Base-by-base conservation (phyloP, 2,329 filamentous ascomycete species). In the Aureobasidium sp. region DNA sequence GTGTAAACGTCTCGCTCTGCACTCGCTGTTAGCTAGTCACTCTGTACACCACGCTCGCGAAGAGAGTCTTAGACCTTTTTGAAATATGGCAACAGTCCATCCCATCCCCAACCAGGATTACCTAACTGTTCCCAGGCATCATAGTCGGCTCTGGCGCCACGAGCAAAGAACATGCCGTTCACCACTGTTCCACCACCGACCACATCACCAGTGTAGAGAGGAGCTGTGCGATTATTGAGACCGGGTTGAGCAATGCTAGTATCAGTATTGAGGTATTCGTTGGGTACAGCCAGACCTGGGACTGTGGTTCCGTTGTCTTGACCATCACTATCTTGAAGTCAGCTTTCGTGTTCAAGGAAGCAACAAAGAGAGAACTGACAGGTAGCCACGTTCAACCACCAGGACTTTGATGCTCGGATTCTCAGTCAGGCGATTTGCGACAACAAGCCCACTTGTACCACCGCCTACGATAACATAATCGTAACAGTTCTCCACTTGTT, bases 391-490 rank as follows among this genome's bases (percentile, higher is more conserved):
- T 29, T 64, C 62, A 11, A 64, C 57, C n/a, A 64, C 62, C 13
- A 64, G 30, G 10, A 64, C 62, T 34, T 29, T 62, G 27, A 59
- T 55, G 11, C 11, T 16, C 1, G 50, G 32, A 8, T 64, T 34
- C 16, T 64, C 63, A 5, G 45, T 64, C 34, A 77, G 68, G 4
- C 74, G 67, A 47, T 70, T 73, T 0, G 73, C 72, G 6, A 75
- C 59, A 27, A 76, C 73, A 5, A 71, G 71, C 21, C 74, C 74
- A 1, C 71, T 68, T 1, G 75, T 68, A 10, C 74, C 75, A 5
- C 72, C 74, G 4, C 74, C 75, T 2, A 76, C 68, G 16, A 77
- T 65, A 5, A 78, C 73, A 61, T 71, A 73, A 44, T 77, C 73
- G 75, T 65, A 65, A 8, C 13, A 37, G 64, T 48, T 21, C 68